Evolutionary conservation across 441 rosid genomes (phyloP).

Genomic region (Pelargonium myrrhifolium): DNA sequence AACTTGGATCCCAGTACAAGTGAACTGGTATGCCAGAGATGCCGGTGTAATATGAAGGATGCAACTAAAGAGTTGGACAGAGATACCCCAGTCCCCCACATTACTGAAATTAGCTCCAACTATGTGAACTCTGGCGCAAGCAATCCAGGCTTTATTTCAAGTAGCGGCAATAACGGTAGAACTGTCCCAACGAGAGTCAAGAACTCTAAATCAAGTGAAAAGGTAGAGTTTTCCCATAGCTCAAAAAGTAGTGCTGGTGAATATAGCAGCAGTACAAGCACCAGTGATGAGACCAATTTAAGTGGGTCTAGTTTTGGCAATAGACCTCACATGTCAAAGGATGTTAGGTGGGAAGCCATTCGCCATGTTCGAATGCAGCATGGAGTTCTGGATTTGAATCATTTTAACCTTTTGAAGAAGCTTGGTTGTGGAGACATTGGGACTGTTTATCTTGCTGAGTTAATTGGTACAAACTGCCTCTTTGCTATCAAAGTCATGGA

Average conservation of each 20-base stretch:
- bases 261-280: slow-evolving; percentile 55
- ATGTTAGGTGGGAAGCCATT: slow-evolving; percentile 71
- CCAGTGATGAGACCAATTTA: slow-evolving; percentile 49
- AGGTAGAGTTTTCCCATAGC: slow-evolving; percentile 67
- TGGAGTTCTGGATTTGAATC: slow-evolving; percentile 50
- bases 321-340: slow-evolving; percentile 76
- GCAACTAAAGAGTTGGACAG: slow-evolving; percentile 30
- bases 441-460: slow-evolving; percentile 67
- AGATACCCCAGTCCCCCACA: slow-evolving; percentile 30
- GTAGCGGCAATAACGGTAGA: slow-evolving; percentile 25
- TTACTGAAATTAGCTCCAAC: slow-evolving; percentile 31
- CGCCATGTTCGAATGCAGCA: slow-evolving; percentile 43
- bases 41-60: slow-evolving; percentile 20
- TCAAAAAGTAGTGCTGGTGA: slow-evolving; percentile 84
- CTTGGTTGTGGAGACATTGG: slow-evolving; percentile 81
- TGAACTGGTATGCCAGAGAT: slow-evolving; percentile 21
- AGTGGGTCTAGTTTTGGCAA: slow-evolving; percentile 48
- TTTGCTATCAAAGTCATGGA: slow-evolving; percentile 81
- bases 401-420: slow-evolving; percentile 60
- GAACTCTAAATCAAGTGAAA: slow-evolving; percentile 47
- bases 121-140: slow-evolving; percentile 27
- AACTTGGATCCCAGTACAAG: slow-evolving; percentile 36
- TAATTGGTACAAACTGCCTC: slow-evolving; percentile 44
- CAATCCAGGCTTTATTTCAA: slow-evolving; percentile 28
- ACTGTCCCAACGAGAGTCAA: slow-evolving; percentile 33